phyloP scores from a whole-genome alignment of 352 stramenopile genomes.

The Chrysophaeum taylorii region DNA sequence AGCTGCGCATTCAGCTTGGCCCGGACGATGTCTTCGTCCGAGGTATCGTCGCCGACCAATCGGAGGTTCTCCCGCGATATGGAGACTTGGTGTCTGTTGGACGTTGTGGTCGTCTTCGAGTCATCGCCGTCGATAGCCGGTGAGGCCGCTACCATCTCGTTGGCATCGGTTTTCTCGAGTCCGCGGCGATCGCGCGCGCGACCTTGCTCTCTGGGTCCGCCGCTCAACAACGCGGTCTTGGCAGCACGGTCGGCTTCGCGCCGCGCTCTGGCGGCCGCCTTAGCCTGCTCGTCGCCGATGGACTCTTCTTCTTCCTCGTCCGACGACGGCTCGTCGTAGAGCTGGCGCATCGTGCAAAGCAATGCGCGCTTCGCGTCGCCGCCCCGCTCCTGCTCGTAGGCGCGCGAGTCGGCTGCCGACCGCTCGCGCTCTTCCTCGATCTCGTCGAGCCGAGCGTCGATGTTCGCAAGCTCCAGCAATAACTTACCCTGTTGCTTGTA shows the following conservation, averaged over 20 bases:
- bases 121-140: no score
- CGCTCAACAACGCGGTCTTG: no score
- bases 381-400: neutral
- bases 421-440: neutral
- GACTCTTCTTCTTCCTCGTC: neutral
- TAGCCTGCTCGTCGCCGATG: neutral
- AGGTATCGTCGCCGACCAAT: no score
- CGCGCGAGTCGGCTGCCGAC: neutral
- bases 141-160: no score
- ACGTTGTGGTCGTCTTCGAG: no score
- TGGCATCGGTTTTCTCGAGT: no score
- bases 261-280: neutral
- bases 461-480: neutral
- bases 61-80: no score
- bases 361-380: neutral
- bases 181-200: no score
- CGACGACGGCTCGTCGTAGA: neutral
- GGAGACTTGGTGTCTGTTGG: no score
- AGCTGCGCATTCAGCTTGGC: neutral
- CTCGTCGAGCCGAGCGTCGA: conserved; percentile 5
- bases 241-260: no score
- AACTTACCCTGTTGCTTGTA: conserved; percentile 6
- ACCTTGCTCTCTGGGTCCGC: no score
- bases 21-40: no score
- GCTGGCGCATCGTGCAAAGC: neutral